These are phyloP conservation scores for Guillardia theta DNA, from an alignment of 78 protist genomes.

Conservation along the genomic window DNA sequence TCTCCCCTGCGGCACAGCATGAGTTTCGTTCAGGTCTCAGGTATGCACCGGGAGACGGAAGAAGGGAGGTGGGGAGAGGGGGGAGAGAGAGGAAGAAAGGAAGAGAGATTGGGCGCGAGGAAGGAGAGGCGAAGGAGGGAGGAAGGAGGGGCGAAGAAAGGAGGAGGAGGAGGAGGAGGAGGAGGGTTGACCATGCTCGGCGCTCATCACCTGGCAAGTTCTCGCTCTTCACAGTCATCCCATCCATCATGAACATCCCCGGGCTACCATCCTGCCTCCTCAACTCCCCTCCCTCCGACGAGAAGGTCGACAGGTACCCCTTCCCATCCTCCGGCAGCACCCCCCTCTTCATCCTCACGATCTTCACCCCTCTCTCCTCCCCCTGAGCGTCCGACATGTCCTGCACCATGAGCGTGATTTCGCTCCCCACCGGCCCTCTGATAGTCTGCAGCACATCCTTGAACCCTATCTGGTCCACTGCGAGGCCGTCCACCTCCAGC, in stretches of 20 bases:
- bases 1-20: no score
- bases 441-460: not conserved
- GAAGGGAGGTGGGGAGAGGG: no score
- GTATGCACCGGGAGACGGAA: no score
- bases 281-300: no score
- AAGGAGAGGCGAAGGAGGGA: not conserved
- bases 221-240: no score
- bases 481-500: not conserved
- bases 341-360: not conserved
- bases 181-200: not conserved
- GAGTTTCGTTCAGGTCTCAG: no score
- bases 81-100: no score
- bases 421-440: not conserved
- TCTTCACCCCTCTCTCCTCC: not conserved
- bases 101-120: not conserved
- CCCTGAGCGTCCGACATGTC: not conserved
- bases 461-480: not conserved
- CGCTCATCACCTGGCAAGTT: no score
- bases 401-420: not conserved
- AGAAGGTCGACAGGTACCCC: not conserved
- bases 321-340: no score
- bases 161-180: not conserved
- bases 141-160: not conserved
- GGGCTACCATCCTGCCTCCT: no score
- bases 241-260: no score